Evolutionary conservation across 441 rosid species (phyloP), one percentile per base, ranked within the genome.

Genomic region (Adansonia madagascariensis): DNA sequence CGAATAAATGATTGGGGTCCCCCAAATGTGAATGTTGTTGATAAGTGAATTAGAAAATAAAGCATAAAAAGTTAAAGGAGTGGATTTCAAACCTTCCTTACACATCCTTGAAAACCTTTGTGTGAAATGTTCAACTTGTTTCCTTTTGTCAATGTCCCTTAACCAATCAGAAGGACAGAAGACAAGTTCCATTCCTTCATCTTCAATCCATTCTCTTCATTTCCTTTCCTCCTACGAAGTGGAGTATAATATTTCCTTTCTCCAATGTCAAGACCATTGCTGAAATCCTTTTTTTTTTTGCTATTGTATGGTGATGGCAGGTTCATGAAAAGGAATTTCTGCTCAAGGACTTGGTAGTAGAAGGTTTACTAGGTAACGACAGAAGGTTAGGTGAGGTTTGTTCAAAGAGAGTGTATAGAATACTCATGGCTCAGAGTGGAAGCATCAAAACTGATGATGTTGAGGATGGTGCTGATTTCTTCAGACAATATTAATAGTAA

Each of bases 401-500:
- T 84, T 97, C 98, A 0, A 94, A 92, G 86, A 86, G 98, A 77
- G 91, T 97, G 71, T 94, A 91, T 79, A 86, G 97, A 83, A 84
- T 96, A 78, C 90, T 91, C 14, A 91, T 94, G 97, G 95, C 99
- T 84, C 88, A 85, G 69, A 84, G 80, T 67, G 92, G 92, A 81
- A 80, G 82, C 78, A 88, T 91, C 76, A 91, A 84, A 85, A 92
- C 98, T 15, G 97, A 92, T 81, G 97, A 89, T 65, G 89, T 96
- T 11, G 98, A 94, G 77, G 88, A 89, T 14, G 99, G 98, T 82
- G 98, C 98, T 46, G 98, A 90, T 85, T 89, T 86, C 80, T 94
- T 96, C 87, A 68, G 73, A 57, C 76, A 72, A 60, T 62, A 82
- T 35, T 77, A 77, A 20, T 76, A 80, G 35, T 74, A 62, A 64